Evolutionary conservation across 768 basidiomycete species (phyloP), one percentile per base, ranked within the genome.

Genomic region (Ramaria rubella): DNA sequence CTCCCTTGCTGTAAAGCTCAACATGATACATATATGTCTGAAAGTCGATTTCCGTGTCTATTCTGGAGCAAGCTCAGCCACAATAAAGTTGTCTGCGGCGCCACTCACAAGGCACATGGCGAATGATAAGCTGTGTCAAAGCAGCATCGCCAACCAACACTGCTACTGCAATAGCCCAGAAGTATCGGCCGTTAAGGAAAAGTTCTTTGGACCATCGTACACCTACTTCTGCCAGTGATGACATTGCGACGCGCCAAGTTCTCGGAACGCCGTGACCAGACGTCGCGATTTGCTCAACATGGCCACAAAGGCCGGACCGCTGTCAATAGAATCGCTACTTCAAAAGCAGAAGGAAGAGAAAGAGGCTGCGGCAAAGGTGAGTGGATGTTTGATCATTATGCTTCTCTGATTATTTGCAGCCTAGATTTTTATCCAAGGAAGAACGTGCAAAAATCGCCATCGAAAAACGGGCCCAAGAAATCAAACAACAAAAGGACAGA

Each of bases 41-140:
- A 85, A 91, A 98, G 72, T 99, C 96, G 64, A 99, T 99, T 72
- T 99, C 94, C 11, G 96, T 98, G 73, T 94, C 95, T 97, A 74
- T 50, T 45, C 42, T 59, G 29, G 33, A 26, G 17, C 23, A 19
- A 50, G 31, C 31, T 45, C 34, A 43, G 46, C 27, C 46, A 58
- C 59, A 59, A n/a, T 38, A 49, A 27, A 33, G 4, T 12, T 2
- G 15, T 30, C 23, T 34, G 26, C 17, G 15, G 14, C 26, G 42
- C 52, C 50, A 70, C 87, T 75, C 62, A 96, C 95, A 98, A 62
- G 90, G 80, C 55, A 96, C 76, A 66, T 84, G 85, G 43, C 73
- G 80, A 61, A 95, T 85, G 63, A 96, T 85, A 68, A 94, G 77
- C 52, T 83, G 76, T 8, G 90, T 91, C 48, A 96, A 79, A 40